Percentiles rank a stretch among this genome's conserved stretches.
These are phyloP conservation scores for Elongisporangium undulatum DNA, from an alignment of 352 stramenopile genomes.

Conservation along the genomic window DNA sequence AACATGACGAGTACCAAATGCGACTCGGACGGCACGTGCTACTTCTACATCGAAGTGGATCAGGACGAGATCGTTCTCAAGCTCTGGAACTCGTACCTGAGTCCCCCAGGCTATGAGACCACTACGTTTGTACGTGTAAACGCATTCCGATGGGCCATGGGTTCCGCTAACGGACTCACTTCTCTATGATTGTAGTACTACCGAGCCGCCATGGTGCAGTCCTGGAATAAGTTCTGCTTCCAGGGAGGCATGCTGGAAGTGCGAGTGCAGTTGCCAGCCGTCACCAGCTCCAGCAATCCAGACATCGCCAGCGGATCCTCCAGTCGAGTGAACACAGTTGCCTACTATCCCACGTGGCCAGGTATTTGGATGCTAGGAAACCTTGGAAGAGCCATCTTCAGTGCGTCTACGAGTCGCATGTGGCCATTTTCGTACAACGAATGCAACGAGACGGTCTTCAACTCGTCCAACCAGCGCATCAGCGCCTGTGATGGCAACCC, in stretches of 20 bases:
- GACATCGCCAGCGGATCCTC: constrained; percentile 26
- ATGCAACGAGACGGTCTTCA: constrained; percentile 57
- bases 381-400: constrained; percentile 90
- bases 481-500: constrained; percentile 87
- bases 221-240: constrained; percentile 95
- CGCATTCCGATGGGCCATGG: too few relatives aligned
- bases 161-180: too few relatives aligned
- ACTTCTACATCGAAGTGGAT: constrained; percentile 54
- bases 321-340: constrained; percentile 9
- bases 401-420: constrained; percentile 83
- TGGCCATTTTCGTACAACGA: constrained; percentile 92
- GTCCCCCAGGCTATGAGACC: too few relatives aligned
- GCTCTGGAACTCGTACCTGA: too few relatives aligned
- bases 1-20: constrained; percentile 54
- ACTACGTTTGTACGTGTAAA: too few relatives aligned
- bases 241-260: constrained; percentile 93
- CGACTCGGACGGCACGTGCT: constrained; percentile 34
- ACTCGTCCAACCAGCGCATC: constrained; percentile 30
- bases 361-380: constrained; percentile 94
- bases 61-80: too few relatives aligned
- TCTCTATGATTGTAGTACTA: too few relatives aligned
- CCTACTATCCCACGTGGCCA: constrained; percentile 79
- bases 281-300: constrained; percentile 27
- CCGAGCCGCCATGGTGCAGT: constrained; percentile 85
- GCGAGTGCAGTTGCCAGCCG: constrained; percentile 81